Conservation (phyloP, 768 basidiomycete species). For the Lentinus brumalis region DNA sequence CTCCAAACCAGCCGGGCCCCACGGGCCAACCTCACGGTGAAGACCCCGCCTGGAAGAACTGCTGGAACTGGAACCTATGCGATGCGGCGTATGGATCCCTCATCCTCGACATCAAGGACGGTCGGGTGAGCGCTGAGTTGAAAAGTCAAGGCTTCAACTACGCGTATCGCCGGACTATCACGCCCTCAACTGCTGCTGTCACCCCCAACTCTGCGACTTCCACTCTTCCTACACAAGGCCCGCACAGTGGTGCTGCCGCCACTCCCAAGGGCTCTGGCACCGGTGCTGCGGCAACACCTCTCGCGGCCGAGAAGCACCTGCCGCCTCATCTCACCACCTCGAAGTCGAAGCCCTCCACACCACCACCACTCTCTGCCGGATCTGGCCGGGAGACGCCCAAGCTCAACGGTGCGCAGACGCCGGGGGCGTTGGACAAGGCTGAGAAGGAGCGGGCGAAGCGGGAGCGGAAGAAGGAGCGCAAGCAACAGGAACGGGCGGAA, state of each 20-base stretch:
- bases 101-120: conserved; percentile 87
- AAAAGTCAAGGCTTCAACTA: conserved; percentile 98
- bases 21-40: conserved; percentile 59
- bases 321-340: conserved; percentile 32
- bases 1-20: conserved; percentile 47
- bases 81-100: conserved; percentile 93
- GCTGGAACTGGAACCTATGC: conserved; percentile 98
- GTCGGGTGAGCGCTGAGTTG: conserved; percentile 87
- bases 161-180: conserved; percentile 81
- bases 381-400: conserved; percentile 40
- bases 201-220: conserved; percentile 63
- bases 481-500: conserved; percentile 52
- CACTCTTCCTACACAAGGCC: conserved; percentile 46
- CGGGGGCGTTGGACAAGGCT: conserved; percentile 44
- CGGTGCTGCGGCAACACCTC: conserved; percentile 23
- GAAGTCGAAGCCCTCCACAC: conserved; percentile 28
- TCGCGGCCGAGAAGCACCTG: conserved; percentile 35
- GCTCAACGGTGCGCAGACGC: conserved; percentile 39
- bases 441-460: conserved; percentile 61
- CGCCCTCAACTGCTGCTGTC: conserved; percentile 48
- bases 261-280: conserved; percentile 32
- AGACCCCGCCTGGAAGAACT: conserved; percentile 97
- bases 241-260: conserved; percentile 35
- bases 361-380: conserved; percentile 27
- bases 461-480: conserved; percentile 66